phyloP scores from a whole-genome alignment of 2,329 filamentous ascomycete species.

The Penicillium italicum region DNA sequence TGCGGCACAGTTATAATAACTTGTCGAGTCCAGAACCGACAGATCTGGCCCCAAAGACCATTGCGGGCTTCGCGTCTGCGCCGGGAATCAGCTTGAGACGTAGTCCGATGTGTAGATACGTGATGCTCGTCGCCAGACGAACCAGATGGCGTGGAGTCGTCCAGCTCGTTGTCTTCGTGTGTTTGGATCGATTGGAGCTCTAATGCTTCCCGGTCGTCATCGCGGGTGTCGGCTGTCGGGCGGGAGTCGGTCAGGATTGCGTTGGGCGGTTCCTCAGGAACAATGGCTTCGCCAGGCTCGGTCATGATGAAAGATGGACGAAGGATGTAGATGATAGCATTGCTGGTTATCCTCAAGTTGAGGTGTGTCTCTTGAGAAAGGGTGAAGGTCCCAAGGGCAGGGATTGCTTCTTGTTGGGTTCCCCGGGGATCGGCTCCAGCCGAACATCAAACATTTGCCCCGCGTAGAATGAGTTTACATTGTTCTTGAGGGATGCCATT shows the following conservation, averaged over 20 bases:
- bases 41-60: slow-evolving; percentile 63
- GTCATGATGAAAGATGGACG: slow-evolving; percentile 7
- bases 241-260: slow-evolving; percentile 9
- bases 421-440: slow-evolving; percentile 15
- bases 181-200: slow-evolving; percentile 34
- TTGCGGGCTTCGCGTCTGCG: slow-evolving; percentile 11
- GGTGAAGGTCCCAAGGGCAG: background rate
- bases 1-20: slow-evolving; percentile 39
- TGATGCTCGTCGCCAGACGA: slow-evolving; percentile 36
- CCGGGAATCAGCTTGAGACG: slow-evolving; percentile 19
- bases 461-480: background rate
- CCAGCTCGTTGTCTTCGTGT: slow-evolving; percentile 23
- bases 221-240: slow-evolving; percentile 7
- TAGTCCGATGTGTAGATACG: slow-evolving; percentile 23
- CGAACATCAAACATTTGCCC: slow-evolving; percentile 8
- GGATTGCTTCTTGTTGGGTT: slow-evolving; percentile 1
- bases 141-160: slow-evolving; percentile 27
- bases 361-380: background rate
- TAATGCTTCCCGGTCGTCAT: slow-evolving; percentile 21
- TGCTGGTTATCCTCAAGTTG: background rate
- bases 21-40: slow-evolving; percentile 74
- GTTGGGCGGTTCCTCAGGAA: slow-evolving; percentile 2
- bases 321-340: background rate
- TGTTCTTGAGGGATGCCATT: background rate
- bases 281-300: background rate